Percentiles rank a stretch among this genome's conserved stretches.
Evolutionary conservation across 805 yeast species (phyloP).

Genomic region (Starmerella asiatica): DNA sequence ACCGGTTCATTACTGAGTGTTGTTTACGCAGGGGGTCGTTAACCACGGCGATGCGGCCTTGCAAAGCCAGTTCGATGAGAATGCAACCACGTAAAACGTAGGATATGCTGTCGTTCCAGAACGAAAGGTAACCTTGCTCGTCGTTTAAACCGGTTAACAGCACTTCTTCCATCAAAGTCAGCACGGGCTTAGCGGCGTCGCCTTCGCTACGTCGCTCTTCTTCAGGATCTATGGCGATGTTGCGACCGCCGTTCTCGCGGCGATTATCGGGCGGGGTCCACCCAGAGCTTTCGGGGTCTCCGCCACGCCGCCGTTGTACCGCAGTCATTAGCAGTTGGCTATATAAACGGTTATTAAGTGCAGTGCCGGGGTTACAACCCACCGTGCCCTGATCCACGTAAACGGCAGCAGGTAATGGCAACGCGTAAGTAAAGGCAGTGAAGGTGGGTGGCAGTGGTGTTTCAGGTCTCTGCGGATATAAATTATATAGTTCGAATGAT

Average conservation of each 20-base stretch:
- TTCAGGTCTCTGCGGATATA: no score
- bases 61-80: constrained; percentile 76
- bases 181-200: constrained; percentile 45
- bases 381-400: no score
- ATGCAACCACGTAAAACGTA: constrained; percentile 94
- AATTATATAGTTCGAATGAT: no score
- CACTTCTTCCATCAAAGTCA: constrained; percentile 95
- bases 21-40: constrained; percentile 87
- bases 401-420: no score
- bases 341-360: no score
- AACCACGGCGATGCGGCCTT: constrained; percentile 77
- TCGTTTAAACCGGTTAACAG: constrained; percentile 85
- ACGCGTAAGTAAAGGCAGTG: no score
- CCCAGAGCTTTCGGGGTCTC: constrained; percentile 9
- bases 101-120: constrained; percentile 96
- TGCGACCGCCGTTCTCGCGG: constrained; percentile 22
- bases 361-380: no score
- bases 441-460: no score
- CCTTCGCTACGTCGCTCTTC: constrained; percentile 34
- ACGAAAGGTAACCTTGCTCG: constrained; percentile 88
- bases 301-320: constrained; percentile 21
- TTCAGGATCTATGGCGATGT: constrained; percentile 51
- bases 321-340: no score
- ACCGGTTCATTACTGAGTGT: constrained; percentile 73
- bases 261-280: constrained; percentile 2